A percentile compares a stretch with the other conserved stretches of the same genome.
Conservation (phyloP, 1,284 basidiomycete species). For the Apiotrichum sp. region DNA sequence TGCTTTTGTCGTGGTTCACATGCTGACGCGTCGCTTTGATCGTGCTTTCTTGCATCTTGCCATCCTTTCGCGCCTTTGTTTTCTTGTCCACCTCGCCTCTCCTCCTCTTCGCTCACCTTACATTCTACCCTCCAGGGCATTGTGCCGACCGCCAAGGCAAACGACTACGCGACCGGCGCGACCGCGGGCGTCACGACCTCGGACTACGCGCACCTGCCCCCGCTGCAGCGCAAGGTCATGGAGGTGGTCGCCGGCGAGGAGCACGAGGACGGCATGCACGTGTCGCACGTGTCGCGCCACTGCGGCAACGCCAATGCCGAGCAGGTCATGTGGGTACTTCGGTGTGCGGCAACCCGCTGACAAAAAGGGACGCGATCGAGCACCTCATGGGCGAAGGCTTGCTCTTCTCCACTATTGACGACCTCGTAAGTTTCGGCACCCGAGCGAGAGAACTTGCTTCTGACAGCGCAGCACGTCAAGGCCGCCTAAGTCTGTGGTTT, state of each 20-base stretch:
- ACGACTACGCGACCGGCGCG: conserved; percentile 35
- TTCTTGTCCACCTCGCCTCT: too few relatives aligned
- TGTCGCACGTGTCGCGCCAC: conserved; percentile 53
- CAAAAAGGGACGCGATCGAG: conserved; percentile 58
- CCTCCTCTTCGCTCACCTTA: background rate
- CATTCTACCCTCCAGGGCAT: background rate
- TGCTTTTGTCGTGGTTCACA: too few relatives aligned
- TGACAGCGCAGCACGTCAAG: conserved; percentile 27
- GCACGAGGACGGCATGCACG: conserved; percentile 57
- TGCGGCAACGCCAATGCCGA: conserved; percentile 27
- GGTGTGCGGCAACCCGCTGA: background rate
- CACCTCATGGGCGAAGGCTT: conserved; percentile 61
- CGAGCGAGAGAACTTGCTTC: too few relatives aligned
- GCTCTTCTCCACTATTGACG: conserved; percentile 63
- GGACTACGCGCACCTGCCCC: conserved; percentile 55
- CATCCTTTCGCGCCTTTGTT: too few relatives aligned
- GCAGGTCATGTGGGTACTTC: conserved; percentile 47
- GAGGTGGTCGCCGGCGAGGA: conserved; percentile 52
- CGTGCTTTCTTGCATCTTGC: too few relatives aligned
- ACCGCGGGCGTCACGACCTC: conserved; percentile 11
- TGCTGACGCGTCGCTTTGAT: background rate
- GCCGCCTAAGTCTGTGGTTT: conserved; percentile 12
- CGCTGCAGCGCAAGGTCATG: conserved; percentile 61
- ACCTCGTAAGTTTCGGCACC: conserved; percentile 44
- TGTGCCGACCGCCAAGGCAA: background rate